Percentiles rank a stretch among this genome's conserved stretches.
phyloP scores from a whole-genome alignment of 495 filamentous ascomycete genomes.

The Trypethelium eluteriae region DNA sequence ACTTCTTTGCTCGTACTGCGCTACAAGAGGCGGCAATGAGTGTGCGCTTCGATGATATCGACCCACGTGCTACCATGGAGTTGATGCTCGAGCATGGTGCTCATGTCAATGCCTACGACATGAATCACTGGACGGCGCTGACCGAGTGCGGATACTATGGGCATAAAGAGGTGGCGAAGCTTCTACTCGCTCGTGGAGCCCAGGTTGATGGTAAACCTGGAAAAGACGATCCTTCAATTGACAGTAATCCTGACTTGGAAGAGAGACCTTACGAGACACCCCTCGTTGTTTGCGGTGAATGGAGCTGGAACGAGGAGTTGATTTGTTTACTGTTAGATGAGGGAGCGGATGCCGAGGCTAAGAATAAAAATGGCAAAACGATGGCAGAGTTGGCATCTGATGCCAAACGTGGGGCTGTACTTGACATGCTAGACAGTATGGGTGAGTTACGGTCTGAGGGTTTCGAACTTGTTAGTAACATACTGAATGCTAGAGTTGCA shows the following conservation, averaged over 20 bases:
- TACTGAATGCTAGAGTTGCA: constrained; percentile 1
- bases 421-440: not conserved
- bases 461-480: not conserved
- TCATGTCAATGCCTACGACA: constrained; percentile 3
- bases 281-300: constrained; percentile 2
- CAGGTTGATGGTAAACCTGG: constrained; percentile 7
- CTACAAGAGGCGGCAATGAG: constrained; percentile 7
- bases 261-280: constrained; percentile 5
- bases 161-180: constrained; percentile 1
- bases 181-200: constrained; percentile 2
- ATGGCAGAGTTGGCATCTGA: constrained; percentile 8
- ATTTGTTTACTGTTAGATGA: constrained; percentile 2
- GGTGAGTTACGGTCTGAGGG: not conserved
- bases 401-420: not conserved
- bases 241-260: constrained; percentile 4
- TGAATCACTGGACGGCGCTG: constrained; percentile 5
- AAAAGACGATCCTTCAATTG: constrained; percentile 3
- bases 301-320: constrained; percentile 4
- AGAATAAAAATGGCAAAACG: not conserved
- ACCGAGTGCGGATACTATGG: not conserved
- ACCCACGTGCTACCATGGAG: constrained; percentile 5
- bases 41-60: constrained; percentile 1
- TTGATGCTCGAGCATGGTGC: constrained; percentile 7
- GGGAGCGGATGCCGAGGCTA: not conserved
- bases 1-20: not conserved